These are phyloP conservation scores for Podila epicladia DNA, from an alignment of 192 early-diverging fungal genomes.

Conservation along the genomic window DNA sequence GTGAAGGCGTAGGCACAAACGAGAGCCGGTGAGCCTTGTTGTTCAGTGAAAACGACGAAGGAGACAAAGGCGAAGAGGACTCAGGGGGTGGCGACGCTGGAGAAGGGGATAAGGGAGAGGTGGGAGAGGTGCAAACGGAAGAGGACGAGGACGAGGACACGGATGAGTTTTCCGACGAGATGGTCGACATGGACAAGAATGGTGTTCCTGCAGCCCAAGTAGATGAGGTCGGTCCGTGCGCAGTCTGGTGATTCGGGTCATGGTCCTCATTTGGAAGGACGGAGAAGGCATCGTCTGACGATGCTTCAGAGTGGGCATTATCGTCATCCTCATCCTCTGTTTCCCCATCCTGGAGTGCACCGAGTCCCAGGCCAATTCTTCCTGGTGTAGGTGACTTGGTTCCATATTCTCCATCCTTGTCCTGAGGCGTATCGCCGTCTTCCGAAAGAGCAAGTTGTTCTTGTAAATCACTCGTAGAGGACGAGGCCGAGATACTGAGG, in stretches of 20 bases:
- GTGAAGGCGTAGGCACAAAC: slow-evolving; percentile 7
- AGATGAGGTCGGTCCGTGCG: not conserved
- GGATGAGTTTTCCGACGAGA: not conserved
- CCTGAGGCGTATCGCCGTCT: not conserved
- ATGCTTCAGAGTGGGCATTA: not conserved
- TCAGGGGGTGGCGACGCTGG: not conserved
- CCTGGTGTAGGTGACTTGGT: not conserved
- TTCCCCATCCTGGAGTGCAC: not conserved
- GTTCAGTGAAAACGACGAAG: not conserved
- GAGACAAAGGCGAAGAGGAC: not conserved
- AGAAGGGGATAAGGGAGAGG: slow-evolving; percentile 13
- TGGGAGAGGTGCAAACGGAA: slow-evolving; percentile 1
- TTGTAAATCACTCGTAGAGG: slow-evolving; percentile 26
- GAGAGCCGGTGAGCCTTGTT: not conserved
- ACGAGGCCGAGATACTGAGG: slow-evolving; percentile 29
- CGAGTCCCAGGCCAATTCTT: not conserved
- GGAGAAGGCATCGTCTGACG: not conserved
- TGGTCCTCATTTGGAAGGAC: not conserved
- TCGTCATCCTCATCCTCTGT: not conserved
- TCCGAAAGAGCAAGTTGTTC: slow-evolving; percentile 4
- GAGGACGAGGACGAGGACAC: not conserved
- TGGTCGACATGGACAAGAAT: not conserved
- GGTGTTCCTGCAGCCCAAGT: not conserved
- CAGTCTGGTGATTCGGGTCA: not conserved
- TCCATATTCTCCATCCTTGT: not conserved